phyloP scores from a whole-genome alignment of 192 early-diverging fungal genomes.

The Pilobolus umbonatus region DNA sequence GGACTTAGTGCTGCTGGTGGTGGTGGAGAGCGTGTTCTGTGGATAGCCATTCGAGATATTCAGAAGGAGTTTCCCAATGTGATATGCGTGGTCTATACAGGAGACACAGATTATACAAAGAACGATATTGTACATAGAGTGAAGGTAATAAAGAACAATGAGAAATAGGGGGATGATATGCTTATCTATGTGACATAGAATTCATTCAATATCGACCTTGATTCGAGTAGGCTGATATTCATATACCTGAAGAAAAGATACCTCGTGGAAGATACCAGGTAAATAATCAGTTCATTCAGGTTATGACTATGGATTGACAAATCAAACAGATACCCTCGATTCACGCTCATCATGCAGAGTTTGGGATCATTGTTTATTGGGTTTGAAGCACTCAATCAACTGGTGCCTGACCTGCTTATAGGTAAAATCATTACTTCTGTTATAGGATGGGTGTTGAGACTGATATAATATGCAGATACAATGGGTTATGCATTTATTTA shows the following conservation, averaged over 20 bases:
- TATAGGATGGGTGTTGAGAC: no score
- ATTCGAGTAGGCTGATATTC: conserved; percentile 52
- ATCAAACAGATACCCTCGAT: conserved; percentile 59
- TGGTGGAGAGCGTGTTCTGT: conserved; percentile 95
- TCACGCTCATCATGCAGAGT: conserved; percentile 87
- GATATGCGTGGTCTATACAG: conserved; percentile 77
- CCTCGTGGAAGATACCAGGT: conserved; percentile 69
- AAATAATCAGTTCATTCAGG: conserved; percentile 1
- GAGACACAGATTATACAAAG: conserved; percentile 51
- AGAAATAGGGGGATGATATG: background rate
- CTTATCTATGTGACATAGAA: conserved; percentile 1
- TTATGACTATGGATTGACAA: background rate
- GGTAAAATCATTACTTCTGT: conserved; percentile 49
- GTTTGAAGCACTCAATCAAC: conserved; percentile 62
- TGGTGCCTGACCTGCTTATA: conserved; percentile 79
- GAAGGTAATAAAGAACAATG: conserved; percentile 34
- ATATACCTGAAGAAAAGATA: conserved; percentile 57
- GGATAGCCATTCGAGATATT: conserved; percentile 81
- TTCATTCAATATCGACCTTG: conserved; percentile 64
- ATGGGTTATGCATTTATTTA: conserved; percentile 96
- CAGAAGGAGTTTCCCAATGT: conserved; percentile 65
- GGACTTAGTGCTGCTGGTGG: conserved; percentile 73
- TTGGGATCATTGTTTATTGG: conserved; percentile 74
- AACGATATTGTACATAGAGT: conserved; percentile 59
- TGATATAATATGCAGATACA: conserved; percentile 56